These are phyloP conservation scores for Piper betle DNA, from an alignment of 164 flowering plant genomes.

Conservation along the genomic window DNA sequence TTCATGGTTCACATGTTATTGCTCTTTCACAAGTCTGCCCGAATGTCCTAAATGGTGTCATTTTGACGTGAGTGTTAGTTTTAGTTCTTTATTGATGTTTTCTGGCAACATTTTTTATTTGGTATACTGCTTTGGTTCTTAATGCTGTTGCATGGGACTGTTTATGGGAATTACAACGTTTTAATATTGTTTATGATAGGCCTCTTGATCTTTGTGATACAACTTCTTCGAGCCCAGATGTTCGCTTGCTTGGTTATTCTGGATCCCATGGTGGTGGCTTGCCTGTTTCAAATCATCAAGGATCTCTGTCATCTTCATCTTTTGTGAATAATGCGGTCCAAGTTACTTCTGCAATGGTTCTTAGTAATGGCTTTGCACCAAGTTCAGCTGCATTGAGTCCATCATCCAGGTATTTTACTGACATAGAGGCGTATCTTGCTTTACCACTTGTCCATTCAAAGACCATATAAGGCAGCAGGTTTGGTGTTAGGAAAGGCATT, in stretches of 20 bases:
- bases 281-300: slow-evolving; percentile 40
- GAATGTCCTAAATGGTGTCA: slow-evolving; percentile 42
- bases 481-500: too few relatives aligned
- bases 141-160: background rate
- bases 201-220: slow-evolving; percentile 85
- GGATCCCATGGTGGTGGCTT: slow-evolving; percentile 46
- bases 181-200: slow-evolving; percentile 25
- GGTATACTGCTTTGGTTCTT: too few relatives aligned
- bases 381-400: slow-evolving; percentile 36
- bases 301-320: slow-evolving; percentile 27
- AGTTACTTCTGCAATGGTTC: slow-evolving; percentile 45
- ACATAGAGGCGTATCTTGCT: background rate
- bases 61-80: slow-evolving; percentile 51
- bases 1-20: slow-evolving; percentile 49
- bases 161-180: background rate
- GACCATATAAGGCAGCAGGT: too few relatives aligned
- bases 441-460: too few relatives aligned
- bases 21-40: slow-evolving; percentile 58
- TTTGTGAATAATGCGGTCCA: slow-evolving; percentile 41
- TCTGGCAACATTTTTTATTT: background rate
- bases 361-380: slow-evolving; percentile 46
- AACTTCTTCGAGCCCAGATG: slow-evolving; percentile 43
- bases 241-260: slow-evolving; percentile 42
- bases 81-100: background rate
- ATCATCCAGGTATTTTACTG: slow-evolving; percentile 39